Evolutionary conservation across 352 stramenopile species (phyloP).

Genomic region (Phytophthora citricola): DNA sequence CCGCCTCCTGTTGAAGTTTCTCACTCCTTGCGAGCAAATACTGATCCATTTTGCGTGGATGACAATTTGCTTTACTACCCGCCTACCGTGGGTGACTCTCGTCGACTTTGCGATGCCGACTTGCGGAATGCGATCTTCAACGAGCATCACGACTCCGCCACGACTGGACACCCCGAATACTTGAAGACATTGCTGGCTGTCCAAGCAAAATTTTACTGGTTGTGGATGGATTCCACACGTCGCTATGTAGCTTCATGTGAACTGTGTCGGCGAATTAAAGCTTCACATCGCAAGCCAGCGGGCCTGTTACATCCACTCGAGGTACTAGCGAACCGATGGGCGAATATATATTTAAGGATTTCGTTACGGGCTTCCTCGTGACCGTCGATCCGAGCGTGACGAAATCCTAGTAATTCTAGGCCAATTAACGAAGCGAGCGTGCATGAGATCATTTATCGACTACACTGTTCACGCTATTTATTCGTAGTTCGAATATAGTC

Average conservation of each 20-base stretch:
- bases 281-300: background rate
- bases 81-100: too few relatives aligned
- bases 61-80: too few relatives aligned
- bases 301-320: constrained; percentile 5
- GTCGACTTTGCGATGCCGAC: background rate
- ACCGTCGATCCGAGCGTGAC: too few relatives aligned
- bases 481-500: too few relatives aligned
- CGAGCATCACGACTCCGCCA: background rate
- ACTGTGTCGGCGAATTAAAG: constrained; percentile 3
- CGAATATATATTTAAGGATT: background rate
- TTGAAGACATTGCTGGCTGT: background rate
- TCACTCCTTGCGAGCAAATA: too few relatives aligned
- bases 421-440: too few relatives aligned
- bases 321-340: background rate
- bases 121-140: background rate
- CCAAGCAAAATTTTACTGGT: background rate
- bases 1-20: too few relatives aligned
- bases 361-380: too few relatives aligned
- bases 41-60: too few relatives aligned
- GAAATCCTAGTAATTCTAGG: too few relatives aligned
- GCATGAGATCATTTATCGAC: too few relatives aligned
- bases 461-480: constrained; percentile 23
- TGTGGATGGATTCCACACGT: background rate
- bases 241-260: constrained; percentile 4
- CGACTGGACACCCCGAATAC: background rate